Evolutionary conservation across 2,329 filamentous ascomycete species (phyloP), one percentile per base, ranked within the genome.

Genomic region (Penicillium sp.): DNA sequence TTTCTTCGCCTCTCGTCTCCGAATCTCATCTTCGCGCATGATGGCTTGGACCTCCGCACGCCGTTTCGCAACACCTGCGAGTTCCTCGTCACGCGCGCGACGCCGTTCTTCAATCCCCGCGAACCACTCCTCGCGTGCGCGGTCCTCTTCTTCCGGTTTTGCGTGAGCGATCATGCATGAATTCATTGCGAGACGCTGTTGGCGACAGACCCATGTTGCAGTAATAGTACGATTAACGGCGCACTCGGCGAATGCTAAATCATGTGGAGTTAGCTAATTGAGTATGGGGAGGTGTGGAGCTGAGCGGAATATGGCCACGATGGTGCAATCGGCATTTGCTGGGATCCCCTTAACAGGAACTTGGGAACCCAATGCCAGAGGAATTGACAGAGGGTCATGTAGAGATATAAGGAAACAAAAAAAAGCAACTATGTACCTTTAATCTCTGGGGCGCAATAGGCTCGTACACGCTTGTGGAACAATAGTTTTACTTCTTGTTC

Each of bases 121-220:
- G 73, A 97, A 97, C 94, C 94, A 99, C 71, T 97, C 92, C 74
- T 92, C 90, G 49, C 94, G 82, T 60, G 94, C 94, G 22, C 86
- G 86, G 77, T 99, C 94, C 74, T 95, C 84, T 72, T 95, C 91
- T 51, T 83, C 86, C 60, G 87, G 89, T 60, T 90, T 95, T 52
- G 93, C 92, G 77, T 95, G 89, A 52, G 82, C 75, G 64, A 92
- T 82, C 92, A 99, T 97, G 79, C 94, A 99, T 58, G 80, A 82
- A 77, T 99, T 99, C 94, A 99, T 99, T 34, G 83, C 81, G 59
- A 88, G 86, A 67, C 92, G 89, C 69, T 92, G 83, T 46, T 82
- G 77, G 50, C 91, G 88, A 79, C 94, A 99, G 49, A 86, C 84
- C 80, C 94, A 97, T 11, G 92, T 89, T 55, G 94, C 89, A 53